These are phyloP conservation scores for Cryphonectria parasitica DNA, from an alignment of 2,329 filamentous ascomycete genomes.

Conservation along the genomic window DNA sequence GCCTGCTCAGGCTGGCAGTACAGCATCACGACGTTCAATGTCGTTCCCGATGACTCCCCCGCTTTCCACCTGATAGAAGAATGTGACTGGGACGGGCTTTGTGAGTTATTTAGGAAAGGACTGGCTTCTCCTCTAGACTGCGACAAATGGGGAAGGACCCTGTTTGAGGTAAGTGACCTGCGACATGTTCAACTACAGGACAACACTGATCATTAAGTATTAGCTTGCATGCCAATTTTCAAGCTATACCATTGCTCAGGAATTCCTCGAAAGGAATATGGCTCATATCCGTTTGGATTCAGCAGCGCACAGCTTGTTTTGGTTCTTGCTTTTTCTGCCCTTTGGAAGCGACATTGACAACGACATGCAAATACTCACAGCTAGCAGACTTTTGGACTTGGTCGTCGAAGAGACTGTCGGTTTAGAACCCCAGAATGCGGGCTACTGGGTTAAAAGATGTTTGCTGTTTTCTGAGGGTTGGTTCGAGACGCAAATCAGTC, in stretches of 20 bases:
- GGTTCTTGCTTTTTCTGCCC: too few relatives aligned
- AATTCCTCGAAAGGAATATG: neutral
- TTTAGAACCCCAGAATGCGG: neutral
- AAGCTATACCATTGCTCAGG: neutral
- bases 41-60: neutral
- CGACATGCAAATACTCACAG: neutral
- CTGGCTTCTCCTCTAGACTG: conserved; percentile 16
- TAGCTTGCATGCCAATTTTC: neutral
- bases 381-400: neutral
- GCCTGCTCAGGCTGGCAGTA: conserved; percentile 16
- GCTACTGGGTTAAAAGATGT: accelerated
- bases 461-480: neutral
- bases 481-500: neutral
- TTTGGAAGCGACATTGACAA: too few relatives aligned
- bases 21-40: neutral
- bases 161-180: conserved; percentile 5
- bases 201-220: neutral
- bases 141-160: accelerated
- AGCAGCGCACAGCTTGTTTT: neutral
- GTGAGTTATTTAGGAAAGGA: neutral
- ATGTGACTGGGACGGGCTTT: neutral
- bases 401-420: neutral
- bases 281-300: neutral
- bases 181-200: neutral
- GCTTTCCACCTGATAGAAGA: neutral